These are phyloP conservation scores for Kodamaea fukazawae DNA, from an alignment of 805 yeast species.

Conservation along the genomic window DNA sequence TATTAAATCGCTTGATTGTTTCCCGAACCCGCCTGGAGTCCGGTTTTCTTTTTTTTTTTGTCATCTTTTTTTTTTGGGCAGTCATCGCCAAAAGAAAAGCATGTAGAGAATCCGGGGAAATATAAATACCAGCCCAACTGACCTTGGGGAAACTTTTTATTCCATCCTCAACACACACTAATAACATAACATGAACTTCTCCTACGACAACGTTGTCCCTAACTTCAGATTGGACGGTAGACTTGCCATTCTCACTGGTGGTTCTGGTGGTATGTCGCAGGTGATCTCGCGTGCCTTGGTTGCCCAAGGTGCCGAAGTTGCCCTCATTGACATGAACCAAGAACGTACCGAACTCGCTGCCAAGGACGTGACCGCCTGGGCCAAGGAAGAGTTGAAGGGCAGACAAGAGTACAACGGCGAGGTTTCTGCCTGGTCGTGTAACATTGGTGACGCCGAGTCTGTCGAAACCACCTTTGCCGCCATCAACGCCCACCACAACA, in stretches of 20 bases:
- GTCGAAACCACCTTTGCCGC: conserved; percentile 56
- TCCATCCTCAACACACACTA: neutral
- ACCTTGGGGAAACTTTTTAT: neutral
- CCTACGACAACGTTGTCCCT: conserved; percentile 53
- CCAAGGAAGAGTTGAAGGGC: conserved; percentile 39
- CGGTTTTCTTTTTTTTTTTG: too few relatives aligned
- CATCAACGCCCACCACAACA: conserved; percentile 56
- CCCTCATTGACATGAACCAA: conserved; percentile 65
- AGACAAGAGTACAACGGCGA: conserved; percentile 30
- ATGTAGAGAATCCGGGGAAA: conserved; percentile 4
- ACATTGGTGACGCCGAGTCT: conserved; percentile 60
- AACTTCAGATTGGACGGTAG: conserved; percentile 66
- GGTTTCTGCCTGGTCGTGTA: conserved; percentile 68
- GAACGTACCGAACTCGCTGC: conserved; percentile 57
- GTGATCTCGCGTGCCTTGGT: conserved; percentile 63
- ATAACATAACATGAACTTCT: conserved; percentile 20
- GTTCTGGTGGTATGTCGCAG: conserved; percentile 74
- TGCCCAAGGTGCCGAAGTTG: conserved; percentile 76
- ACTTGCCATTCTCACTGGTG: conserved; percentile 74
- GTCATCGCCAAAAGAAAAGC: conserved; percentile 4
- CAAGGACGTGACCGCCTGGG: conserved; percentile 48
- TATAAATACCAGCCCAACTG: conserved; percentile 3
- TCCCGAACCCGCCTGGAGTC: too few relatives aligned
- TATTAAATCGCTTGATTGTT: too few relatives aligned
- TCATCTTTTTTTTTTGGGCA: too few relatives aligned